Base-by-base conservation (phyloP, 768 basidiomycete species). In the Hygrocybe coccinea region DNA sequence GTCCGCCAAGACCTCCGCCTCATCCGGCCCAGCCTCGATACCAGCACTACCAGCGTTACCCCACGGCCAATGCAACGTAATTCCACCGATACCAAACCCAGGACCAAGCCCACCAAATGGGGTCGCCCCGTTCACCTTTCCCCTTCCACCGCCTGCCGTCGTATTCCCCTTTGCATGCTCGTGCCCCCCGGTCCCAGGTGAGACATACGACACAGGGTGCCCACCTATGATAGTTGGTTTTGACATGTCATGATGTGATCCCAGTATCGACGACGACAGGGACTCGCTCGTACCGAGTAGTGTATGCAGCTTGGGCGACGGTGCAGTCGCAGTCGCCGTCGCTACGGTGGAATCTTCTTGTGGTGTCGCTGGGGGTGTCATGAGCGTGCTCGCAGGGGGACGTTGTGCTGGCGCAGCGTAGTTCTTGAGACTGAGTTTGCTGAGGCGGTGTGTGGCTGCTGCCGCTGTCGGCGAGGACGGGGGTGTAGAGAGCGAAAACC, bases 391-490 rank as follows among this genome's bases (percentile, higher is more conserved):
- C 29, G 29, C 39, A 38, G 14, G 15, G 54, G 70, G 29, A 8
- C 29, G 29, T n/a, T n/a, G 29, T 29, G 29, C 29, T 29, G 80
- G 79, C 5, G 78, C 77, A 8, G 79, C 77, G 59, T 82, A 82
- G 66, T 81, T 82, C 59, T 69, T 69, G 56, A 81, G 62, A 50
- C 73, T 76, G 43, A 82, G 66, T 63, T 70, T 69, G 56, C 68
- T 69, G 19, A 76, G 57, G 36, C 72, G 50, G 39, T 44, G 46
- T 17, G 21, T 29, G 14, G 21, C 4, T 33, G 37, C 22, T 34
- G 54, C 14, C 51, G 54, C 21, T 38, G 59, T 12, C 39, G 37
- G 43, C 21, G 37, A 56, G 7, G 61, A 33, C 50, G 63, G 46
- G 19, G 54, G 24, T 58, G 56, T 21, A 55, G 39, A 14, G 47